Percentiles rank a stretch among this genome's conserved stretches.
Evolutionary conservation across 495 filamentous ascomycete genomes (phyloP).

Genomic region (Sordaria brevicollis): DNA sequence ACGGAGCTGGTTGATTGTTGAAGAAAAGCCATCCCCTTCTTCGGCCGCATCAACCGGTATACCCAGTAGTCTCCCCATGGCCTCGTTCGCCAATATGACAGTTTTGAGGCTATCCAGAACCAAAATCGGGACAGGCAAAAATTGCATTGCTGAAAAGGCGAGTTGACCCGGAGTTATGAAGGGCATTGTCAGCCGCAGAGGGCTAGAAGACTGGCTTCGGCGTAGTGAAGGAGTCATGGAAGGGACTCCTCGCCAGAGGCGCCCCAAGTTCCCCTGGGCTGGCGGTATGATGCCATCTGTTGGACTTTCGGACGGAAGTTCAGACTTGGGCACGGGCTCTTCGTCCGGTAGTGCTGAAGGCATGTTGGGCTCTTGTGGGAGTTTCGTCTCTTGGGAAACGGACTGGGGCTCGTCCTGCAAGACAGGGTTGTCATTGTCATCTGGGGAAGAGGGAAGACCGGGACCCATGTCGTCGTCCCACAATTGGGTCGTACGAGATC

Average conservation of each 20-base stretch:
- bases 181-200: constrained; percentile 28
- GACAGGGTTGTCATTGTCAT: background rate
- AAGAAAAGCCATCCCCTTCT: constrained; percentile 18
- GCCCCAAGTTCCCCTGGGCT: background rate
- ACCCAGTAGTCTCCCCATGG: constrained; percentile 53
- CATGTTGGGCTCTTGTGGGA: background rate
- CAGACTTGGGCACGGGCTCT: background rate
- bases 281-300: background rate
- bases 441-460: background rate
- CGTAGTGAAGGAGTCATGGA: background rate
- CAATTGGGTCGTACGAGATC: background rate
- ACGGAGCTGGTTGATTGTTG: constrained; percentile 35
- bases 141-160: constrained; percentile 55
- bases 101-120: constrained; percentile 53
- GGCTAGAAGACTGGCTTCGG: constrained; percentile 19
- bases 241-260: constrained; percentile 2
- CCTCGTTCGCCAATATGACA: constrained; percentile 58
- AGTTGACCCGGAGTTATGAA: constrained; percentile 32
- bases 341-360: background rate
- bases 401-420: background rate
- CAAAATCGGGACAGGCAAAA: constrained; percentile 56
- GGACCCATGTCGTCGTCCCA: constrained; percentile 4
- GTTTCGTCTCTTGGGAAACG: background rate
- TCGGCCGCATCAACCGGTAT: constrained; percentile 26
- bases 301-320: background rate